phyloP scores from a whole-genome alignment of 2,329 filamentous ascomycete genomes.

The Stagonosporopsis rhizophila region DNA sequence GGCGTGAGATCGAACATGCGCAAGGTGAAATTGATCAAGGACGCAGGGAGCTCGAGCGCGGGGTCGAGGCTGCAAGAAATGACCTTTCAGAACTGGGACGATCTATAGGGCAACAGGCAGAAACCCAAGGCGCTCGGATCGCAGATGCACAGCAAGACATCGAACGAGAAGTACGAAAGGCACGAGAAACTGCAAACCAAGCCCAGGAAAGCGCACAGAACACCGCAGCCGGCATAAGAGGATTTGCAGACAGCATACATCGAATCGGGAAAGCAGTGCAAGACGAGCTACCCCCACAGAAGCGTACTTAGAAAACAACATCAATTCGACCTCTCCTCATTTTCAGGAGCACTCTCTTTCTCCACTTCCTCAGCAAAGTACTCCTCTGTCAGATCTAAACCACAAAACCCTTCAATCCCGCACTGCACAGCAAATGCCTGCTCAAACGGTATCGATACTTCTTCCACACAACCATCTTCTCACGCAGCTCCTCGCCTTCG shows the following conservation, averaged over 20 bases:
- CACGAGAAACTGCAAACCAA: constrained; percentile 8
- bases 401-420: not conserved
- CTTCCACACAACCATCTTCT: not conserved
- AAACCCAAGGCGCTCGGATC: constrained; percentile 9
- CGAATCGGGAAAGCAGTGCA: constrained; percentile 21
- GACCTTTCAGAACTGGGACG: constrained; percentile 12
- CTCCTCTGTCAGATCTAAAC: not conserved
- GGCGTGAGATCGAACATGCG: constrained; percentile 19
- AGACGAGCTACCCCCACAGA: constrained; percentile 19
- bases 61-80: constrained; percentile 10
- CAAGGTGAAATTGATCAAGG: constrained; percentile 7
- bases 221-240: constrained; percentile 15
- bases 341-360: too few species aligned
- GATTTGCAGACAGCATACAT: constrained; percentile 19
- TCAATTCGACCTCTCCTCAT: not conserved
- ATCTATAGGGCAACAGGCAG: constrained; percentile 10
- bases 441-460: not conserved
- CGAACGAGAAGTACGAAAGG: constrained; percentile 12
- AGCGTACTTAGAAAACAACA: not conserved
- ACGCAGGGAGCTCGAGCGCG: constrained; percentile 8
- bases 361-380: not conserved
- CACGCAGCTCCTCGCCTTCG: not conserved
- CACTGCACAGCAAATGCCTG: not conserved
- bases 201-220: constrained; percentile 17
- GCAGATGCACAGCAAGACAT: constrained; percentile 16